Conservation (phyloP, 2,329 filamentous ascomycete species). For the Fusarium compactum region DNA sequence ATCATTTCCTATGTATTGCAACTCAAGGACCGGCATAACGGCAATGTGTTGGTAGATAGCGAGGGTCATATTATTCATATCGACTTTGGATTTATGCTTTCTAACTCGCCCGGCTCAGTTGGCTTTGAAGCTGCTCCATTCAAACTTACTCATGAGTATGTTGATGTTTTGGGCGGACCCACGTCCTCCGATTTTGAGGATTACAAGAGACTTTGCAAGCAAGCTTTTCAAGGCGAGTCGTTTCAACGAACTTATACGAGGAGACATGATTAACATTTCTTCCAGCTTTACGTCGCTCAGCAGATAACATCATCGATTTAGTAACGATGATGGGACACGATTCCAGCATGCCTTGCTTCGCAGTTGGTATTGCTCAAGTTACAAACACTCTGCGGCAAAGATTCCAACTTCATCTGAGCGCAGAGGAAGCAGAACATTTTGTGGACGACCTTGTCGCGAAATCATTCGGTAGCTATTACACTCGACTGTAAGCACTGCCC, state of each 20-base stretch:
- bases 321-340: slow-evolving; percentile 87
- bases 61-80: slow-evolving; percentile 90
- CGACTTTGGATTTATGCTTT: slow-evolving; percentile 91
- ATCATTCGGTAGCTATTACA: slow-evolving; percentile 88
- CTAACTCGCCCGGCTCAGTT: slow-evolving; percentile 85
- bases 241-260: background rate
- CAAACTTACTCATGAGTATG: slow-evolving; percentile 87
- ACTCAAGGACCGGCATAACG: slow-evolving; percentile 88
- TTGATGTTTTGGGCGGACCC: slow-evolving; percentile 82
- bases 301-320: slow-evolving; percentile 83
- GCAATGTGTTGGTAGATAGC: slow-evolving; percentile 87
- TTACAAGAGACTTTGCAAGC: slow-evolving; percentile 84
- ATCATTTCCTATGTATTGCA: slow-evolving; percentile 87
- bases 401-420: slow-evolving; percentile 85
- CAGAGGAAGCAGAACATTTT: slow-evolving; percentile 83
- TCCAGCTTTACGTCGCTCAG: slow-evolving; percentile 77
- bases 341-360: slow-evolving; percentile 87
- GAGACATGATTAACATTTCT: slow-evolving; percentile 17
- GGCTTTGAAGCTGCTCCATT: slow-evolving; percentile 90
- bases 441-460: slow-evolving; percentile 86
- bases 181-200: slow-evolving; percentile 77
- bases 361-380: slow-evolving; percentile 77
- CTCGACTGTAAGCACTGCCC: slow-evolving; percentile 74
- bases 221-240: slow-evolving; percentile 80
- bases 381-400: slow-evolving; percentile 77